A percentile compares a stretch with the other conserved stretches of the same genome.
phyloP scores from a whole-genome alignment of 2,329 filamentous ascomycete genomes.

The Fusarium paranaense region DNA sequence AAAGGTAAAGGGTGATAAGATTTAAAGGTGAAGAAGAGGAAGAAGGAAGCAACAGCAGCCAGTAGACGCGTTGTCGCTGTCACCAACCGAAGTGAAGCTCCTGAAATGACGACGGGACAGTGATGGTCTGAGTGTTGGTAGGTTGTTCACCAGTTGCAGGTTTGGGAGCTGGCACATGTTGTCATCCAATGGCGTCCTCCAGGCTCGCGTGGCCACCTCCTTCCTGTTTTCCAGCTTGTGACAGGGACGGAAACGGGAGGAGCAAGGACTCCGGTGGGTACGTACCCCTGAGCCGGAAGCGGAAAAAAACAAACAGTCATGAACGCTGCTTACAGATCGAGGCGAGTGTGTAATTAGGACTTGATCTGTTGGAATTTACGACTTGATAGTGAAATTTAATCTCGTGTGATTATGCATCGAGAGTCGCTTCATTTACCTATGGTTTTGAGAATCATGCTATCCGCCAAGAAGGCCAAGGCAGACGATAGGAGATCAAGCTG shows the following conservation, averaged over 20 bases:
- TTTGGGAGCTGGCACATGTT: conserved; percentile 15
- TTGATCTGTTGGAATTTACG: neutral
- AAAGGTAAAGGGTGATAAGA: conserved; percentile 6
- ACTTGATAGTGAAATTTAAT: neutral
- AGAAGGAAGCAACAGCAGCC: neutral
- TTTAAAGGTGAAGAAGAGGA: conserved; percentile 4
- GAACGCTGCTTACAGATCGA: neutral
- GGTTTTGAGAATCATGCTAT: neutral
- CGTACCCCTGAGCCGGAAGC: conserved; percentile 26
- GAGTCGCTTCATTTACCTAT: neutral
- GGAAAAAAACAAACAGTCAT: conserved; percentile 14
- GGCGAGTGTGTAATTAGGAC: neutral
- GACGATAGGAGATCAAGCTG: neutral
- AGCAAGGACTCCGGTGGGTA: conserved; percentile 19
- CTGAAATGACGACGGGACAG: conserved; percentile 34
- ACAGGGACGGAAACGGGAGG: conserved; percentile 13
- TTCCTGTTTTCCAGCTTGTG: conserved; percentile 20
- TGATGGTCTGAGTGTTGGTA: conserved; percentile 30
- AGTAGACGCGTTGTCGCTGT: conserved; percentile 1
- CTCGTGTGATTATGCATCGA: neutral
- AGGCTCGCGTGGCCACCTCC: neutral
- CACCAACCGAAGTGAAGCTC: conserved; percentile 17
- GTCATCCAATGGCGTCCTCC: conserved; percentile 15
- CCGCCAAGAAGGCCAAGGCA: neutral
- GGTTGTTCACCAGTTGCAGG: conserved; percentile 4